Conservation (phyloP, 495 filamentous ascomycete genomes). For the Penicillium malachiteum region DNA sequence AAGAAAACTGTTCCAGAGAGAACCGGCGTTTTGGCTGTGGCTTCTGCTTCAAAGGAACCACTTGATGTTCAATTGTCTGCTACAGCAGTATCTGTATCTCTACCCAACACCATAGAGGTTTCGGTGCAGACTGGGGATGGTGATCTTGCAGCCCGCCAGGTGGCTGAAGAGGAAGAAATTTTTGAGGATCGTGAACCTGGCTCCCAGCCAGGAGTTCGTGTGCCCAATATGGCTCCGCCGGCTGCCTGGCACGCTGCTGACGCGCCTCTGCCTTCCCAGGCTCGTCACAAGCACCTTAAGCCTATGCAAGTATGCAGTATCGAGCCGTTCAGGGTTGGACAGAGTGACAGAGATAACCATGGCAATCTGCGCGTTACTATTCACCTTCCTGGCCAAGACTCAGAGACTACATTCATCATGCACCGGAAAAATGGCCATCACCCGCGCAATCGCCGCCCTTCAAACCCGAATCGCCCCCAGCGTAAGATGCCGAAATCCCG, state of each 20-base stretch:
- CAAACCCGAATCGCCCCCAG: constrained; percentile 22
- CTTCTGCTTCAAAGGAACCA: constrained; percentile 60
- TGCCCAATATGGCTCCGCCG: constrained; percentile 61
- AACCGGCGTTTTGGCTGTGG: constrained; percentile 52
- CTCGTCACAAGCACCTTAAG: constrained; percentile 36
- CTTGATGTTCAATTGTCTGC: constrained; percentile 54
- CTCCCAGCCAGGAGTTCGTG: constrained; percentile 66
- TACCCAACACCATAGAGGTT: constrained; percentile 42
- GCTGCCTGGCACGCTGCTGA: constrained; percentile 49
- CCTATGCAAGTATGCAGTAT: constrained; percentile 42
- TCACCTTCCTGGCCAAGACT: constrained; percentile 34
- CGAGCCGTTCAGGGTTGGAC: constrained; percentile 33
- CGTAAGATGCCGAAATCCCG: background rate
- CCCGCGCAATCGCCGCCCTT: constrained; percentile 27
- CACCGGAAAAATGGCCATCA: constrained; percentile 30
- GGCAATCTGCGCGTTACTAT: constrained; percentile 34
- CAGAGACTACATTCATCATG: constrained; percentile 30
- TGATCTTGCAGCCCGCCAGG: constrained; percentile 55
- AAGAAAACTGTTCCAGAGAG: constrained; percentile 55
- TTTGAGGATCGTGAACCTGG: constrained; percentile 83
- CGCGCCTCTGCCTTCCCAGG: constrained; percentile 29
- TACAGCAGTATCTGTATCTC: constrained; percentile 56
- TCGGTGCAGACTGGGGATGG: constrained; percentile 33
- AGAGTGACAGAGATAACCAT: constrained; percentile 36
- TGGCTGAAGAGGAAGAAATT: constrained; percentile 75